Base-by-base conservation (phyloP, 2,329 filamentous ascomycete species). In the Thelonectria blattea region DNA sequence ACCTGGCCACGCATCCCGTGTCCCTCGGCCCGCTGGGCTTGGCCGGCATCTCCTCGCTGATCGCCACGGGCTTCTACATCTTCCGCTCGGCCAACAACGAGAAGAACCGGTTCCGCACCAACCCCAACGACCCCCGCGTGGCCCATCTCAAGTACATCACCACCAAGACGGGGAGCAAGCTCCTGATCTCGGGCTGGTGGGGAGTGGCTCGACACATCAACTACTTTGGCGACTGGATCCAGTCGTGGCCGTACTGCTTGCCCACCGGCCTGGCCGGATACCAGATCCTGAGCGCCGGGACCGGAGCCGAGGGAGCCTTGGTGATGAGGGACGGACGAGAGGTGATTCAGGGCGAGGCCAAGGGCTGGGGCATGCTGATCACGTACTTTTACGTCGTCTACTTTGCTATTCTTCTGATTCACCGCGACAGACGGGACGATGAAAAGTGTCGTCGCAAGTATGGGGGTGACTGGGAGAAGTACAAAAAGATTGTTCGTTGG, bases 331-430 rank as follows among this genome's bases (percentile, higher is more conserved):
- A 88, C 62, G 85, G 86, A 24, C 84, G 85, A 12, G 85, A 89
- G 68, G 83, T 93, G 2, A 81, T 92, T 14, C 88, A 88, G 56
- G 91, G 89, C 37, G 87, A 88, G 24, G 89, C 91, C 32, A 86
- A 85, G 68, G 93, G 92, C 20, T 96, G 91, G 86, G 93, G 90
- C 48, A 93, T 93, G 78, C 80, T 93, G 47, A 86, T 97, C 67
- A 97, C 93, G 0, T 98, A 97, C 80, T 97, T 97, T 74, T 98
- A 96, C 79, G 83, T 97, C 68, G 71, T 96, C 8, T 98, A 97
- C 80, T 97, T 98, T 79, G 93, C 88, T 3, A 79, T 96, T 12
- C 79, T 98, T 63, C 83, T 98, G 11, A 81, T 97, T 55, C 94
- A 97, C 74, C 90, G 94, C 18, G 93, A 96, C 74, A 81, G 87